phyloP scores from a whole-genome alignment of 352 stramenopile genomes.

The Phytopythium aichiense region DNA sequence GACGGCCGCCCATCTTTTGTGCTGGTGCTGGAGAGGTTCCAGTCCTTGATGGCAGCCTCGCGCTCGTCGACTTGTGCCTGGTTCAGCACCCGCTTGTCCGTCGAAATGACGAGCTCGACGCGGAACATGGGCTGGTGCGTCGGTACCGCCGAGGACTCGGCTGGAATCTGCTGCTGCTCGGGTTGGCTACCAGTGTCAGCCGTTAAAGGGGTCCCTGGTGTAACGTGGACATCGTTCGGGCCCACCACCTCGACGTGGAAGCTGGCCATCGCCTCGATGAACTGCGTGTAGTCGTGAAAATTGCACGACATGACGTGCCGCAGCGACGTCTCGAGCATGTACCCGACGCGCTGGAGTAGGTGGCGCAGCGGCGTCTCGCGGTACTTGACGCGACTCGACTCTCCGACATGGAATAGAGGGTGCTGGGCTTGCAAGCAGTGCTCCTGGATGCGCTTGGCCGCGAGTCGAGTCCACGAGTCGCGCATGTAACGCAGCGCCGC shows the following conservation, averaged over 20 bases:
- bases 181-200: no score
- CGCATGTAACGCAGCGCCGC: conserved; percentile 70
- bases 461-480: conserved; percentile 69
- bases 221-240: conserved; percentile 41
- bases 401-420: conserved; percentile 51
- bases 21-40: conserved; percentile 45
- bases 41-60: conserved; percentile 55
- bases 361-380: conserved; percentile 42
- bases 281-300: conserved; percentile 58
- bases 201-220: background rate
- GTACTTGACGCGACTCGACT: conserved; percentile 70
- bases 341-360: conserved; percentile 77
- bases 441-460: conserved; percentile 68
- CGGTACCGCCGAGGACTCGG: background rate
- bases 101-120: conserved; percentile 66
- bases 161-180: background rate
- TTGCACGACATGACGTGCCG: conserved; percentile 59
- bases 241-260: conserved; percentile 52
- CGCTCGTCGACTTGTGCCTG: conserved; percentile 45
- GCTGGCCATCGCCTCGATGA: conserved; percentile 66
- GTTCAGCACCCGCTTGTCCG: conserved; percentile 51
- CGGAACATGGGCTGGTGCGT: conserved; percentile 69
- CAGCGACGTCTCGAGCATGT: conserved; percentile 78
- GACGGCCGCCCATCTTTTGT: conserved; percentile 11
- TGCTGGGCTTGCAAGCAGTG: conserved; percentile 55